Base-by-base conservation (phyloP, 2,329 filamentous ascomycete genomes). In the Remersonia thermophila region DNA sequence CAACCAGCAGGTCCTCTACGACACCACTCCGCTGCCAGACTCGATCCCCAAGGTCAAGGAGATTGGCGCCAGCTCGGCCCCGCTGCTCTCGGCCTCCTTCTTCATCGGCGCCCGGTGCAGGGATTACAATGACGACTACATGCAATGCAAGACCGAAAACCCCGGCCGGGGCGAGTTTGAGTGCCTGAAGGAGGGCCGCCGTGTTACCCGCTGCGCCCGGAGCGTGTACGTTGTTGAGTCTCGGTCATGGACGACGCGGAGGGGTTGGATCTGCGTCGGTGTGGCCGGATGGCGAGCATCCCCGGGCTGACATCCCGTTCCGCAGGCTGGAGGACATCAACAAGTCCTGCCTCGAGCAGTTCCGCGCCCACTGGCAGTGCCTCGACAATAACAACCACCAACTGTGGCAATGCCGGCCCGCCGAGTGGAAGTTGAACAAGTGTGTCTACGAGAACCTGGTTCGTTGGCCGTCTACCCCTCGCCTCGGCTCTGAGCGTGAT, bases 61-160 rank as follows among this genome's bases (percentile, higher is more conserved):
- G 66, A 76, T 98, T 49, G 91, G 91, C 55, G 76, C 85, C 55
- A 93, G 80, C 55, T 96, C 89, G 39, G 91, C 87, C 27, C 91
- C 91, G 37, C 73, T 98, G 30, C 69, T 93, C 41, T 93, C 84
- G 47, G 91, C 91, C 23, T 78, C 85, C 35, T 98, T 83, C 73
- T 98, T 96, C 62, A 98, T 98, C 58, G 91, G 91, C 46, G 87
- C 86, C 49, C 80, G 89, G 56, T 98, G 91, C 78, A 81, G 75
- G 59, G 70, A 83, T 39, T 98, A 87, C 72, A 96, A 96, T 64
- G 91, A 98, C 69, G 91, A 98, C 66, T 98, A 82, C 67, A 98
- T 98, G 89, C 83, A 93, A 69, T 98, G 91, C 81, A 98, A 98
- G 80, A 83, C 76, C 50, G 86, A 95, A 65, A 79, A 85, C 53